These are phyloP conservation scores for Oryza brachyantha DNA, from an alignment of 176 grass and related monocot genomes.

Conservation along the genomic window DNA sequence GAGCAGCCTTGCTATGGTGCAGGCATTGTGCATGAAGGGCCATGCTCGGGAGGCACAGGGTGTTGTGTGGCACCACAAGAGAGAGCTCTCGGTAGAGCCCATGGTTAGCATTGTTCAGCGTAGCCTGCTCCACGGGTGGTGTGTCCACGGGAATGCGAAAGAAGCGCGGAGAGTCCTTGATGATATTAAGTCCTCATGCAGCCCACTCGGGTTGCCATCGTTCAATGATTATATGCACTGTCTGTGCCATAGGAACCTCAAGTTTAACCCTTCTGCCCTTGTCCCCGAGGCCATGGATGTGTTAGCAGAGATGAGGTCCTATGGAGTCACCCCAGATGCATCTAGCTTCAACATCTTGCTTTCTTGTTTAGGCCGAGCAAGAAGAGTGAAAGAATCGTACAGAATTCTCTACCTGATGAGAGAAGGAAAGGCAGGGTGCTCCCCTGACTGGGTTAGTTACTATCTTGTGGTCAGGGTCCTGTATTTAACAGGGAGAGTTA, in stretches of 20 bases:
- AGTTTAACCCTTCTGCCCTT: constrained; percentile 68
- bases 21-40: constrained; percentile 56
- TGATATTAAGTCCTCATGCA: constrained; percentile 47
- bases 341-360: constrained; percentile 78
- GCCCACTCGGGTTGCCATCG: constrained; percentile 33
- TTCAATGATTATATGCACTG: constrained; percentile 62
- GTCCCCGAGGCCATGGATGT: constrained; percentile 57
- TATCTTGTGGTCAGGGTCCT: constrained; percentile 68
- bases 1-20: constrained; percentile 47
- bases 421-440: constrained; percentile 50
- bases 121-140: constrained; percentile 67
- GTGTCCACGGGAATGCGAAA: constrained; percentile 51
- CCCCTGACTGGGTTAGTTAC: constrained; percentile 71
- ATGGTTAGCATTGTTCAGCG: constrained; percentile 41
- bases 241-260: constrained; percentile 62
- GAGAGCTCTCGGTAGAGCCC: constrained; percentile 31
- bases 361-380: constrained; percentile 57
- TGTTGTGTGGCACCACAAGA: constrained; percentile 61
- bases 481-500: constrained; percentile 55
- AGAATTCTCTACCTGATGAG: constrained; percentile 60
- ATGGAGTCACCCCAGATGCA: constrained; percentile 35
- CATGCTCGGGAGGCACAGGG: constrained; percentile 47
- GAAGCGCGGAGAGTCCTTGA: constrained; percentile 54
- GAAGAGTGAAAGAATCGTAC: constrained; percentile 71
- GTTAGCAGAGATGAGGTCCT: constrained; percentile 54